Conservation (phyloP, 805 yeast species). For the Candida coleopterorum region DNA sequence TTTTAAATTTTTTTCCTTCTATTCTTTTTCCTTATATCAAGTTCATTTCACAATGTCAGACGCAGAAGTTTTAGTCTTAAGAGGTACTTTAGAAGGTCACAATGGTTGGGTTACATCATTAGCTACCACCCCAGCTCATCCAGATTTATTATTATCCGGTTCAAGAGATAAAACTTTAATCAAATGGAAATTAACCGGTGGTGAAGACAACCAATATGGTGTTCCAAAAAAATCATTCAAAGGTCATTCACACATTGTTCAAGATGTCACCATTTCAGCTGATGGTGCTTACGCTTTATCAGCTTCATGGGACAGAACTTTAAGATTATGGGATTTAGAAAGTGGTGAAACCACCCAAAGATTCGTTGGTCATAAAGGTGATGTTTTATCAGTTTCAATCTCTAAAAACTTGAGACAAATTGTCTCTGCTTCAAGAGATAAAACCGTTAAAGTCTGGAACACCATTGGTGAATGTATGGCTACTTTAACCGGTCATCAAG, state of each 20-base stretch:
- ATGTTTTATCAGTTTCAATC: constrained; percentile 95
- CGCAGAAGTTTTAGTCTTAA: constrained; percentile 96
- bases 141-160: constrained; percentile 96
- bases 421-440: constrained; percentile 98
- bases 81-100: constrained; percentile 97
- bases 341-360: constrained; percentile 91
- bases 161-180: constrained; percentile 98
- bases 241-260: constrained; percentile 99
- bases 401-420: constrained; percentile 96
- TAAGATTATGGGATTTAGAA: constrained; percentile 96
- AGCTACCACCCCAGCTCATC: constrained; percentile 97
- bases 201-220: constrained; percentile 91
- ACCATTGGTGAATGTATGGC: constrained; percentile 95
- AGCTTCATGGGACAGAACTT: constrained; percentile 99
- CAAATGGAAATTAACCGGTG: constrained; percentile 96
- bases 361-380: constrained; percentile 97
- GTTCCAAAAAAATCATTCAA: constrained; percentile 94
- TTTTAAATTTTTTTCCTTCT: not conserved
- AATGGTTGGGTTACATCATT: constrained; percentile 93
- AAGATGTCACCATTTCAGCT: constrained; percentile 95
- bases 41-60: constrained; percentile 51
- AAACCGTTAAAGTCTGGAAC: constrained; percentile 99
- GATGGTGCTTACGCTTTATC: constrained; percentile 98
- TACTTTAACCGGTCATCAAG: constrained; percentile 92
- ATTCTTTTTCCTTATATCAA: constrained; percentile 1